These are phyloP conservation scores for Talaromyces sp. DNA, from an alignment of 2,329 filamentous ascomycete species.

Conservation along the genomic window DNA sequence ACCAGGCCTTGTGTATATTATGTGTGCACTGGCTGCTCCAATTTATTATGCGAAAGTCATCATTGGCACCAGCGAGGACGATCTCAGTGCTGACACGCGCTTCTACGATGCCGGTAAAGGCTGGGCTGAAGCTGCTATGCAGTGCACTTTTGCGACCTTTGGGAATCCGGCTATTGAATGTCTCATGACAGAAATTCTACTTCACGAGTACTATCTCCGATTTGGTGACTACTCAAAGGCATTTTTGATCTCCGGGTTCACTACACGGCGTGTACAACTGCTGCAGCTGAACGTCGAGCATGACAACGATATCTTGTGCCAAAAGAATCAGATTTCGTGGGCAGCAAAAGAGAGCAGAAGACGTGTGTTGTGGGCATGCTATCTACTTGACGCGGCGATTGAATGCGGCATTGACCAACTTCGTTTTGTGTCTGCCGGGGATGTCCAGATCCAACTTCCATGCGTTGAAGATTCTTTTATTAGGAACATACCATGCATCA, in stretches of 20 bases:
- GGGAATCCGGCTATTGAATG: slow-evolving; percentile 14
- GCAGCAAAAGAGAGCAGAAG: slow-evolving; percentile 29
- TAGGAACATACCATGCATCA: slow-evolving; percentile 28
- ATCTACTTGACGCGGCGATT: slow-evolving; percentile 29
- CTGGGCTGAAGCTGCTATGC: slow-evolving; percentile 15
- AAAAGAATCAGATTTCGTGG: slow-evolving; percentile 20
- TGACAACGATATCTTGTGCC: slow-evolving; percentile 30
- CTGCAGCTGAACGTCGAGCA: slow-evolving; percentile 34
- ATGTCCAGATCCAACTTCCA: slow-evolving; percentile 33
- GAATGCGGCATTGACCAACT: slow-evolving; percentile 33
- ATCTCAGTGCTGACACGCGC: neutral
- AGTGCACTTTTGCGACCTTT: slow-evolving; percentile 10
- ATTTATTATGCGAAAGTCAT: slow-evolving; percentile 7
- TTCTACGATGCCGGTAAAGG: slow-evolving; percentile 13
- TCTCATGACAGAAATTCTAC: slow-evolving; percentile 25
- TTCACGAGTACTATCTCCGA: slow-evolving; percentile 32
- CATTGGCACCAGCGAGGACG: neutral
- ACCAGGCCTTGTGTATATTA: slow-evolving; percentile 9
- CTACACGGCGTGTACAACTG: slow-evolving; percentile 30
- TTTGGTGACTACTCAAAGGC: slow-evolving; percentile 32
- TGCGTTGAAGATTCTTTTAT: slow-evolving; percentile 31
- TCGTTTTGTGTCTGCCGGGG: slow-evolving; percentile 28
- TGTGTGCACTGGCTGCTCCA: slow-evolving; percentile 14
- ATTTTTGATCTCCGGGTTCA: slow-evolving; percentile 33
- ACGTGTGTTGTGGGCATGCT: slow-evolving; percentile 33